Percentiles rank a stretch among this genome's conserved stretches.
Evolutionary conservation across 345 rosid genomes (phyloP).

Genomic region (Mallotus nudiflorus): DNA sequence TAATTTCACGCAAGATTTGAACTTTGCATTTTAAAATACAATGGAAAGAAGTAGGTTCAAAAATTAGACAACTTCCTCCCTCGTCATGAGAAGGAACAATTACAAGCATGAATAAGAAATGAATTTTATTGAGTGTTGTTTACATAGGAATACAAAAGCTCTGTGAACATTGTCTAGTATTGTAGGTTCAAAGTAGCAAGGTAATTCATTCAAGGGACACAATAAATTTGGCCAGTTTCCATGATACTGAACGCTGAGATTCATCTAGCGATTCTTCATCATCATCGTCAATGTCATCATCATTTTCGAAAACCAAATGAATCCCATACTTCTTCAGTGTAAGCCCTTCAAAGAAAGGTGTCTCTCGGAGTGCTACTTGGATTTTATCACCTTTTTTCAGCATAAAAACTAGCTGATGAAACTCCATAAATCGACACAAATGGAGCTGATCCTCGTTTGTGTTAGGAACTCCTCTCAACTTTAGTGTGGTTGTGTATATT

Average conservation of each 20-base stretch:
- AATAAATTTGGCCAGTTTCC: constrained; percentile 3
- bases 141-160: too few relatives aligned
- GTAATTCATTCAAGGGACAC: neutral
- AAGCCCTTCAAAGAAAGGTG: constrained; percentile 29
- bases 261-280: constrained; percentile 41
- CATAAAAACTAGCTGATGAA: constrained; percentile 31
- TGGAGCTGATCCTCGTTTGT: constrained; percentile 48
- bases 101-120: too few relatives aligned
- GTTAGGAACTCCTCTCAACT: constrained; percentile 49
- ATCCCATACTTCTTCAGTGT: constrained; percentile 46
- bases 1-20: too few relatives aligned
- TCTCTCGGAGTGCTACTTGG: constrained; percentile 25
- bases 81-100: too few relatives aligned
- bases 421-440: constrained; percentile 45
- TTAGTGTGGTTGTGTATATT: constrained; percentile 14
- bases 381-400: constrained; percentile 43
- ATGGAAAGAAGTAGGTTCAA: too few relatives aligned
- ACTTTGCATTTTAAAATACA: too few relatives aligned
- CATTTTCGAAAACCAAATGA: constrained; percentile 43
- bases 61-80: too few relatives aligned
- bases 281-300: constrained; percentile 42
- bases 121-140: too few relatives aligned
- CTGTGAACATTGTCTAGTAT: too few relatives aligned
- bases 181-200: too few relatives aligned
- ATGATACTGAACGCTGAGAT: constrained; percentile 35